These are phyloP conservation scores for Dactylellina drechsleri DNA, from an alignment of 2,329 filamentous ascomycete genomes.

Conservation along the genomic window DNA sequence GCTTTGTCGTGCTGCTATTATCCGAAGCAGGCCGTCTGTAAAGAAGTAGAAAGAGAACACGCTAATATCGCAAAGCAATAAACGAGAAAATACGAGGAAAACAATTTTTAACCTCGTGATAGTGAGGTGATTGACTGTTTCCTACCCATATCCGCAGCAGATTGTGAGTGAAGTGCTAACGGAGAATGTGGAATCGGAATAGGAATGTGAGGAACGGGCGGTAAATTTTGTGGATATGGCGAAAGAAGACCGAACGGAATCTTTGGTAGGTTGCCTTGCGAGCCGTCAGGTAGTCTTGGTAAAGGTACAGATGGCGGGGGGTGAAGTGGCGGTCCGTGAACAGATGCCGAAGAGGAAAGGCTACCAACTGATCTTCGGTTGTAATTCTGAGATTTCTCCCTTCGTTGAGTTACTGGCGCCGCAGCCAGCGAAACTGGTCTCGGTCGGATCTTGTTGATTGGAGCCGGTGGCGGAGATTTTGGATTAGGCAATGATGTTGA, in stretches of 20 bases:
- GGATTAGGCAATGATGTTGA: conserved; percentile 50
- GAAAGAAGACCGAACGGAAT: conserved; percentile 31
- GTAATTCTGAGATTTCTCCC: conserved; percentile 40
- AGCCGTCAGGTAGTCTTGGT: conserved; percentile 43
- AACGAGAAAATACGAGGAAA: conserved; percentile 19
- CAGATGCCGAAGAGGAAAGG: conserved; percentile 47
- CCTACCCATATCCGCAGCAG: conserved; percentile 37
- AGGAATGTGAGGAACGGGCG: conserved; percentile 50
- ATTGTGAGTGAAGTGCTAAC: conserved; percentile 52
- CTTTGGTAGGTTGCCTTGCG: conserved; percentile 41
- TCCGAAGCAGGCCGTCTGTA: conserved; percentile 29
- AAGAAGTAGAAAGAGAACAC: conserved; percentile 34
- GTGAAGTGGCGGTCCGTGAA: conserved; percentile 52
- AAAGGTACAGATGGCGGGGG: conserved; percentile 50
- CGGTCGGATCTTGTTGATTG: conserved; percentile 29
- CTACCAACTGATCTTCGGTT: conserved; percentile 49
- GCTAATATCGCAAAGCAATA: conserved; percentile 52
- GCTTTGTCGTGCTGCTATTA: conserved; percentile 34
- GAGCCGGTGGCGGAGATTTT: conserved; percentile 35
- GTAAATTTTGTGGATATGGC: conserved; percentile 37
- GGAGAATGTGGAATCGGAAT: conserved; percentile 52
- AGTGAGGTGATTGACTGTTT: conserved; percentile 47
- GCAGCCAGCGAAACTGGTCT: conserved; percentile 52
- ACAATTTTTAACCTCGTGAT: conserved; percentile 38
- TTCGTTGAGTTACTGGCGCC: conserved; percentile 41